These are phyloP conservation scores for sweet orange (Citrus sinensis) DNA, from an alignment of 345 rosid genomes.

Conservation along the genomic window DVS_A1.0 CM039168.1:795001-795500, in stretches of 20 bases:
- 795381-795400: neutral
- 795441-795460: neutral
- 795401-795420: neutral
- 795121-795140: neutral
- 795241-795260: constrained; percentile 6
- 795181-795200: neutral
- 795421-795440: neutral
- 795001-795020: neutral
- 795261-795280: neutral
- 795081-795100: neutral
- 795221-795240: neutral
- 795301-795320: neutral
- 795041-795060: constrained; percentile 5
- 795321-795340: neutral
- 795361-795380: neutral
- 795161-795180: neutral
- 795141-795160: neutral
- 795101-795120: neutral
- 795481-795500: neutral
- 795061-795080: constrained; percentile 2
- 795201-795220: neutral
- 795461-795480: constrained; percentile 24
- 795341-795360: neutral
- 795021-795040: neutral
- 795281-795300: neutral